Base-by-base conservation (phyloP, 345 rosid species). In the Cardamine occulta region DNA sequence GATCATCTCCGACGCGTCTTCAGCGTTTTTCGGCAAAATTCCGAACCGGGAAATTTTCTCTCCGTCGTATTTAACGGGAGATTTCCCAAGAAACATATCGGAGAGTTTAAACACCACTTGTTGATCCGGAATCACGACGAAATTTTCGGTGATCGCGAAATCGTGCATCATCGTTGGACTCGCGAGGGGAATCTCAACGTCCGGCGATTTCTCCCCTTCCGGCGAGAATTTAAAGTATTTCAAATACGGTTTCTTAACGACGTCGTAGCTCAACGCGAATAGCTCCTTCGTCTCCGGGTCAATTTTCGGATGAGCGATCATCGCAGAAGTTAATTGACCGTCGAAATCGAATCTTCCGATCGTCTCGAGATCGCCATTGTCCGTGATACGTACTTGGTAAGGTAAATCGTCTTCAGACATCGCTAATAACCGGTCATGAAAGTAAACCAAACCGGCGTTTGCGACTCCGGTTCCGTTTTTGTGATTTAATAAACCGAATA, bases 151-250 rank as follows among this genome's bases (percentile, higher is more conserved):
- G 77, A 93, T 89, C 4, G 96, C 97, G 19, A 94, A 94, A 66
- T 94, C 98, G 58, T 94, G 98, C 83, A 91, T 94, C 98, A 94
- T 90, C 31, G 97, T 94, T 4, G 98, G 96, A 24, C 81, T 84
- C 0, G 84, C 59, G 0, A 94, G 79, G 0, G 90, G 88, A 54
- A 94, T 88, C 57, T 91, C 93, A 5, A 94, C 91, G 74, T 94
- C 97, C 11, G 92, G 91, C 1, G 91, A 90, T 61, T 91, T 94
- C 37, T 42, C 40, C 0, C 97, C 97, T 12, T 82, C 85, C 0
- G 93, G 86, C 1, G 80, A 88, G 76, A 94, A 83, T 49, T 53
- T 68, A 73, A 94, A 94, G 80, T 90, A 94, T 56, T 90, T 91
- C 26, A 94, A 77, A 69, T 87, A 94, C 2, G 97, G 98, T 65